phyloP scores from a whole-genome alignment of 768 basidiomycete species.

The Naganishia vishniacii region DNA sequence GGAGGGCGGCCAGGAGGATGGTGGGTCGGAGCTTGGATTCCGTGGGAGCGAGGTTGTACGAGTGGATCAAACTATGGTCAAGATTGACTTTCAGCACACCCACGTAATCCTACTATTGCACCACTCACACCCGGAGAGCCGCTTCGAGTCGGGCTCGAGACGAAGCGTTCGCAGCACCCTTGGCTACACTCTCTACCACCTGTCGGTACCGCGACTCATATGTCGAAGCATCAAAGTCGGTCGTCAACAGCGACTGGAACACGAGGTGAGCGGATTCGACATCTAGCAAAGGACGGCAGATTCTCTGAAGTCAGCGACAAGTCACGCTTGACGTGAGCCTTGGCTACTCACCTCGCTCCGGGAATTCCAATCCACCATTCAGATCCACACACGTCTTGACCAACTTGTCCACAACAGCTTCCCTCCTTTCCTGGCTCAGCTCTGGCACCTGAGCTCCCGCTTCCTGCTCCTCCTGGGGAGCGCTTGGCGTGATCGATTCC shows the following conservation, averaged over 20 bases:
- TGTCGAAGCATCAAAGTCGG: conserved; percentile 19
- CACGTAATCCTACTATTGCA: background rate
- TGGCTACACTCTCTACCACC: conserved; percentile 10
- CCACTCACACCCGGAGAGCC: conserved; percentile 42
- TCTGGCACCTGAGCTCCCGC: conserved; percentile 30
- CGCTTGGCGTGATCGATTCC: conserved; percentile 25
- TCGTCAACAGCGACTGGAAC: conserved; percentile 28
- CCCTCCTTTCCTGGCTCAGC: conserved; percentile 33
- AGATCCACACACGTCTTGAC: conserved; percentile 38
- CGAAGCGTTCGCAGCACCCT: conserved; percentile 6
- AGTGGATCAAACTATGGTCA: conserved; percentile 42
- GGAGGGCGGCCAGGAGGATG: conserved; percentile 40
- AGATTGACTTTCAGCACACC: background rate
- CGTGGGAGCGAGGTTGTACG: conserved; percentile 45
- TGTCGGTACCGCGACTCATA: conserved; percentile 3
- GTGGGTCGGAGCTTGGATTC: conserved; percentile 40
- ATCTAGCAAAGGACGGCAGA: conserved; percentile 31
- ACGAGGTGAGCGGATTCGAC: conserved; percentile 43
- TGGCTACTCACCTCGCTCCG: conserved; percentile 40
- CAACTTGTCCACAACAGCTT: conserved; percentile 36
- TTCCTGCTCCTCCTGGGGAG: conserved; percentile 32
- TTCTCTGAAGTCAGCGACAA: background rate
- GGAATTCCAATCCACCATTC: conserved; percentile 39
- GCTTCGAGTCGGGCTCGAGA: conserved; percentile 30
- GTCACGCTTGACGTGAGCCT: background rate